A percentile compares a stretch with the other conserved stretches of the same genome.
Conservation (phyloP, 345 rosid genomes). For the Populus deltoides region DNA sequence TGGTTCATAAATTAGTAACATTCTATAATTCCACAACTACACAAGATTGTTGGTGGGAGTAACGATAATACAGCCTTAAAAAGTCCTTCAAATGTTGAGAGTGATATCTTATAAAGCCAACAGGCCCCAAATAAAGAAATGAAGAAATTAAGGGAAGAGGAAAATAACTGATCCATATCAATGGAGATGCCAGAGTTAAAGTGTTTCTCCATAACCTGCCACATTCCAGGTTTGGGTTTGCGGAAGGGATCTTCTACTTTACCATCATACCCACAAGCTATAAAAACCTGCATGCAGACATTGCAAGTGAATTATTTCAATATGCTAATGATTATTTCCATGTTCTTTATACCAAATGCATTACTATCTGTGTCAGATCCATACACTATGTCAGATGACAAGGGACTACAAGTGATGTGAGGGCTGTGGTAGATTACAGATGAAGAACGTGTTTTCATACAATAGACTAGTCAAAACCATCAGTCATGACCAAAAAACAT, state of each 20-base stretch:
- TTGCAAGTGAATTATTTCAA: not conserved
- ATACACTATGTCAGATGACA: not conserved
- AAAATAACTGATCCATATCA: conserved; percentile 69
- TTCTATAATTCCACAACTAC: not conserved
- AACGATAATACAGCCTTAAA: not conserved
- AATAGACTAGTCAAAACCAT: not conserved
- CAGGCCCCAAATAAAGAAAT: not conserved
- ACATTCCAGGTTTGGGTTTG: conserved; percentile 92
- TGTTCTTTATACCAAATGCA: not conserved
- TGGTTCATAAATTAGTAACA: not conserved
- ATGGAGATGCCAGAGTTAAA: conserved; percentile 77
- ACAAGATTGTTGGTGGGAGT: not conserved
- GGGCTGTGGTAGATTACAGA: not conserved
- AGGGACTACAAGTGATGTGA: not conserved
- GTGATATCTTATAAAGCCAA: not conserved
- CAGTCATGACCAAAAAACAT: not conserved
- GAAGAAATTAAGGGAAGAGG: conserved; percentile 4
- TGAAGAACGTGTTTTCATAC: not conserved
- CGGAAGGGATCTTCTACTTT: conserved; percentile 66
- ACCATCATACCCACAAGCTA: conserved; percentile 71
- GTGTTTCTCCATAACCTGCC: conserved; percentile 78
- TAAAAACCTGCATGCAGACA: conserved; percentile 58
- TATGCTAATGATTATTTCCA: too few relatives aligned
- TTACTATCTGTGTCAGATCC: not conserved
- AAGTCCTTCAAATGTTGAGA: not conserved